Percentiles rank a stretch among this genome's conserved stretches.
These are phyloP conservation scores for Phytomonas serpens DNA, from an alignment of 208 protist genomes.

Conservation along the genomic window DNA sequence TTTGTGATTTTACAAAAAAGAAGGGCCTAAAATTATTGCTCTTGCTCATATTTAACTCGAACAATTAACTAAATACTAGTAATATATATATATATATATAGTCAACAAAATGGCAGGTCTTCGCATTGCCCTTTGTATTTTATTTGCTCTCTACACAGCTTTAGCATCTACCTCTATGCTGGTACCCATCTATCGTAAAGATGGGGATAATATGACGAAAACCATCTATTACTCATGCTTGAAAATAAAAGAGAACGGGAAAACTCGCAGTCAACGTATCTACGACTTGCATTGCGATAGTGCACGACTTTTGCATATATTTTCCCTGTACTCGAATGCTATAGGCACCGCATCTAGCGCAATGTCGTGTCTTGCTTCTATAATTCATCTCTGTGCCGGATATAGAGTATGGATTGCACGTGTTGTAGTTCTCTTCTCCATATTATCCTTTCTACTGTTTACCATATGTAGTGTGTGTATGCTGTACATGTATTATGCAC, in stretches of 20 bases:
- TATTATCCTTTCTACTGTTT: conserved; percentile 8
- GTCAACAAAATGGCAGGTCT: background rate
- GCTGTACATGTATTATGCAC: background rate
- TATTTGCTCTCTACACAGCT: background rate
- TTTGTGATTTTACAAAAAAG: background rate
- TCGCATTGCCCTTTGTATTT: background rate
- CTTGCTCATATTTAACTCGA: background rate
- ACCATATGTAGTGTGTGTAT: conserved; percentile 2
- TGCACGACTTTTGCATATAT: background rate
- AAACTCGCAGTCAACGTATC: background rate
- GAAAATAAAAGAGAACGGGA: background rate
- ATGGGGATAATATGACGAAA: background rate
- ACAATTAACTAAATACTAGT: background rate
- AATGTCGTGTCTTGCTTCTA: background rate
- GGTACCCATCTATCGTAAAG: background rate
- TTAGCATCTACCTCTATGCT: background rate
- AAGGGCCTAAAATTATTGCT: background rate
- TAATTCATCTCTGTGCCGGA: background rate
- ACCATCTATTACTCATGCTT: background rate
- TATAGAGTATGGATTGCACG: background rate
- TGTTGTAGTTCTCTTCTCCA: conserved; percentile 4
- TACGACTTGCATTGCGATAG: background rate
- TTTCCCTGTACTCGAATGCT: background rate
- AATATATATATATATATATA: background rate
- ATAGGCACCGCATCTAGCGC: background rate